These are phyloP conservation scores for Xylariomycetidae sp. DNA, from an alignment of 2,329 filamentous ascomycete genomes.

Conservation along the genomic window DNA sequence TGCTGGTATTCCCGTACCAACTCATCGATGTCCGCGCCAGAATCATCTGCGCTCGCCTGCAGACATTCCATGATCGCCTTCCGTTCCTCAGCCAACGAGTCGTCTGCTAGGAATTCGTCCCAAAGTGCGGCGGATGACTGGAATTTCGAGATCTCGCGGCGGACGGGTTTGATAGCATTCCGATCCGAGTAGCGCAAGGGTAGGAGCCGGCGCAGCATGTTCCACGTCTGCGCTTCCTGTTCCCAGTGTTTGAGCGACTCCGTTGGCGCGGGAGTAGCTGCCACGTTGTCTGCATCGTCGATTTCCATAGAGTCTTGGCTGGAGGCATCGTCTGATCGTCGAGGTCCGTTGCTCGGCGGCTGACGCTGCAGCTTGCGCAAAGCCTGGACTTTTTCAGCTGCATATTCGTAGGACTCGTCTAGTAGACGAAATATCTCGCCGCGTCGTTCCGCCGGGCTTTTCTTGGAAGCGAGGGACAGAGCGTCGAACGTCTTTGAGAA, in stretches of 20 bases:
- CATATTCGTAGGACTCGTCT: constrained; percentile 56
- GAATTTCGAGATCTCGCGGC: constrained; percentile 25
- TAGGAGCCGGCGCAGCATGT: constrained; percentile 70
- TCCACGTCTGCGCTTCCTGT: constrained; percentile 85
- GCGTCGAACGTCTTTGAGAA: constrained; percentile 80
- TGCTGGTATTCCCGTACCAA: constrained; percentile 71
- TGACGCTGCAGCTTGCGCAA: constrained; percentile 36
- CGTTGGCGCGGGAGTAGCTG: constrained; percentile 18
- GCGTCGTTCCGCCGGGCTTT: constrained; percentile 48
- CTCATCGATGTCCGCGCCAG: constrained; percentile 65
- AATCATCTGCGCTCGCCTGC: constrained; percentile 63
- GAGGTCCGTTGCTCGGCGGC: constrained; percentile 23
- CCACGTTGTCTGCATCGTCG: constrained; percentile 40
- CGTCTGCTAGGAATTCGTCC: constrained; percentile 67
- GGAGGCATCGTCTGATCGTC: constrained; percentile 27
- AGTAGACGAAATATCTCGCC: constrained; percentile 64
- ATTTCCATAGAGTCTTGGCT: constrained; percentile 48
- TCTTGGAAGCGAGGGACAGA: constrained; percentile 52
- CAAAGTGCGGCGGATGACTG: constrained; percentile 37
- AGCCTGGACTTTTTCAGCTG: constrained; percentile 37
- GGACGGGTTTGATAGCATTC: constrained; percentile 27
- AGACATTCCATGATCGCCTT: constrained; percentile 80
- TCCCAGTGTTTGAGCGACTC: constrained; percentile 61
- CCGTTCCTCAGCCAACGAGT: constrained; percentile 70
- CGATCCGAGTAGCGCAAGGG: constrained; percentile 55